Base-by-base conservation (phyloP, 805 yeast genomes). In the Pichia gijzeniarum region DNA sequence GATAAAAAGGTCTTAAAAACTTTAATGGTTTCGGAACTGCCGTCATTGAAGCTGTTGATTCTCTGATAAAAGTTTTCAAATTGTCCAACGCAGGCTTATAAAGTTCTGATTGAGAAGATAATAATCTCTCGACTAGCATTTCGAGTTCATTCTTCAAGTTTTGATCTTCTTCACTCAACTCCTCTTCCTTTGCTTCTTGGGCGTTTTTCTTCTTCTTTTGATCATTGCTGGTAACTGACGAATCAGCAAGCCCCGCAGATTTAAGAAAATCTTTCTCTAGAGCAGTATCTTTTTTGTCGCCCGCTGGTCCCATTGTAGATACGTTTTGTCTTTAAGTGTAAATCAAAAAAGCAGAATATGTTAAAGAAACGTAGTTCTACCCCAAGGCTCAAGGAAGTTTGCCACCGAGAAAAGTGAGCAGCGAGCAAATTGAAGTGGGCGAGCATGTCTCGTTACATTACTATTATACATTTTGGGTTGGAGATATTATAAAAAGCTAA, bases 1-100 rank as follows among this genome's bases (percentile, higher is more conserved):
- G 80, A 61, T 82, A 93, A 59, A 80, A 86, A 7, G 97, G 96
- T 59, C 96, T 80, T 53, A 93, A 74, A 62, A 93, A 93, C 70
- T 93, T 95, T 68, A 93, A 77, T 5, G 99, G 99, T 66, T 93
- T 93, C 33, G 99, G 99, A 42, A 93, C 99, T 3, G 99, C 99
- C 2, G 99, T 93, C 97, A 93, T 93, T 8, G 97, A 90, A 33
- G 96, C 86, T 3, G 99, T 93, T 12, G 97, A 85, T 45, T 93
- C 95, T 53, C 87, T 79, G 57, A 93, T 90, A 56, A 79, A 79
- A 40, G 73, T 76, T 60, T 88, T 89, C 63, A 93, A 74, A 43
- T 81, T 72, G 35, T 73, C 72, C 55, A 93, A 72, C n/a, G 88
- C 75, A 12, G 78, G 68, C 31, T 67, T 66, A 60, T 86, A 85